Conservation (phyloP, 192 early-diverging fungal species). For the Umbelopsis sp. region DNA sequence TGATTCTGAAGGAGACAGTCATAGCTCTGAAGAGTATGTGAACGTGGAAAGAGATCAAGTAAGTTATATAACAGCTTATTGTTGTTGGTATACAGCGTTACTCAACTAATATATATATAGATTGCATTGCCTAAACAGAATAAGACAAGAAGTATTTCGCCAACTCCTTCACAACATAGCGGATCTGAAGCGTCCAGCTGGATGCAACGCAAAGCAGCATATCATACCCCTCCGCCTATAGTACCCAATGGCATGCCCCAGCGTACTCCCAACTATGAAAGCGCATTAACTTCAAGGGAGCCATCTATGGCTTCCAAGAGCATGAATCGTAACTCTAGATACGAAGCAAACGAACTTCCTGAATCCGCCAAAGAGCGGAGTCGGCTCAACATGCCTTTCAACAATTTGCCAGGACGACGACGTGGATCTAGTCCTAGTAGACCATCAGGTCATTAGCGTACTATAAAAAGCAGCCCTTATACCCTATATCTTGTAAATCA, state of each 20-base stretch:
- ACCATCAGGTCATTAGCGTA: background rate
- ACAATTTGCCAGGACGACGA: constrained; percentile 1
- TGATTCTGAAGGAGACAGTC: constrained; percentile 7
- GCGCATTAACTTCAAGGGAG: background rate
- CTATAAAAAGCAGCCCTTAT: background rate
- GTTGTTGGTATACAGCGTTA: background rate
- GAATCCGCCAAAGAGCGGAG: background rate
- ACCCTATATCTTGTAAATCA: constrained; percentile 15
- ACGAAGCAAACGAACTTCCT: background rate
- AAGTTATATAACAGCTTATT: background rate
- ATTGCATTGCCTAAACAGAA: background rate
- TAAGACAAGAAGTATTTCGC: constrained; percentile 7
- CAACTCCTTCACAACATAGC: constrained; percentile 7
- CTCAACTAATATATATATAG: background rate
- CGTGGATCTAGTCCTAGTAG: background rate
- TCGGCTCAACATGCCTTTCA: background rate
- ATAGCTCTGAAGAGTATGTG: constrained; percentile 7
- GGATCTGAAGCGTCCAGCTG: background rate
- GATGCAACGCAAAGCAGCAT: constrained; percentile 11
- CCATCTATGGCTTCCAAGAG: background rate
- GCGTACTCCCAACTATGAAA: background rate
- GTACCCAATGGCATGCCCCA: background rate
- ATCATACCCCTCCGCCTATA: constrained; percentile 4
- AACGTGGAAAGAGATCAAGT: constrained; percentile 11
- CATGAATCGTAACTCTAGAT: background rate